Evolutionary conservation across 2,329 filamentous ascomycete species (phyloP).

Genomic region (Botrytis fragariae): DNA sequence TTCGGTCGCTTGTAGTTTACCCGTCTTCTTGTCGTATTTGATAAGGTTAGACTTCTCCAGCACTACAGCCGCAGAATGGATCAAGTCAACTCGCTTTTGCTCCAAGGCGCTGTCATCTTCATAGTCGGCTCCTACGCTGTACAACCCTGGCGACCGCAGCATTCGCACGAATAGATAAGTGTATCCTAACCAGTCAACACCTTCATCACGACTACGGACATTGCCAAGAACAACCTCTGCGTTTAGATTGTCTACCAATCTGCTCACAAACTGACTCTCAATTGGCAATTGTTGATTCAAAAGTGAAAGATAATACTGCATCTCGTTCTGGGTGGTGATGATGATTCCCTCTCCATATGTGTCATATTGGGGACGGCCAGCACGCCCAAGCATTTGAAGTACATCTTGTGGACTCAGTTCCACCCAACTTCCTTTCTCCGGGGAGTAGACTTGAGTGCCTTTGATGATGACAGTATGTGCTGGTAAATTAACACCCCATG

Average conservation of each 20-base stretch:
- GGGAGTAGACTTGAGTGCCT: constrained; percentile 95
- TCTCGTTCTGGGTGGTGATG: constrained; percentile 90
- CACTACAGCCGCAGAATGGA: constrained; percentile 87
- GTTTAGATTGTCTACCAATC: constrained; percentile 92
- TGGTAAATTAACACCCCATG: constrained; percentile 97
- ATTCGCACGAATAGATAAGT: constrained; percentile 98
- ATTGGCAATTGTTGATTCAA: constrained; percentile 97
- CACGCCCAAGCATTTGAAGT: constrained; percentile 96
- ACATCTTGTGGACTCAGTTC: constrained; percentile 97
- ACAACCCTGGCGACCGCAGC: constrained; percentile 90
- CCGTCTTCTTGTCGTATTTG: constrained; percentile 94
- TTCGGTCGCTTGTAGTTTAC: constrained; percentile 85
- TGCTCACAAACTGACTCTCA: constrained; percentile 92
- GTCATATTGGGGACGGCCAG: constrained; percentile 93
- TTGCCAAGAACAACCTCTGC: constrained; percentile 95
- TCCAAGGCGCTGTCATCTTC: constrained; percentile 88
- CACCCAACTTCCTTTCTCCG: constrained; percentile 98
- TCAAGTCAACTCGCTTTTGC: constrained; percentile 95
- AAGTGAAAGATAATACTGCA: constrained; percentile 95
- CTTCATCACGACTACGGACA: constrained; percentile 85
- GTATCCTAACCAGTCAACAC: constrained; percentile 98
- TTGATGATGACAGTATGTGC: constrained; percentile 99
- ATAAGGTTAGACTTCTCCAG: constrained; percentile 84
- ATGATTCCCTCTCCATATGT: constrained; percentile 98
- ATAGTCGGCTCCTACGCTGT: constrained; percentile 94